These are phyloP conservation scores for Ganoderma meredithae DNA, from an alignment of 1,284 basidiomycete genomes.

Conservation along the genomic window DNA sequence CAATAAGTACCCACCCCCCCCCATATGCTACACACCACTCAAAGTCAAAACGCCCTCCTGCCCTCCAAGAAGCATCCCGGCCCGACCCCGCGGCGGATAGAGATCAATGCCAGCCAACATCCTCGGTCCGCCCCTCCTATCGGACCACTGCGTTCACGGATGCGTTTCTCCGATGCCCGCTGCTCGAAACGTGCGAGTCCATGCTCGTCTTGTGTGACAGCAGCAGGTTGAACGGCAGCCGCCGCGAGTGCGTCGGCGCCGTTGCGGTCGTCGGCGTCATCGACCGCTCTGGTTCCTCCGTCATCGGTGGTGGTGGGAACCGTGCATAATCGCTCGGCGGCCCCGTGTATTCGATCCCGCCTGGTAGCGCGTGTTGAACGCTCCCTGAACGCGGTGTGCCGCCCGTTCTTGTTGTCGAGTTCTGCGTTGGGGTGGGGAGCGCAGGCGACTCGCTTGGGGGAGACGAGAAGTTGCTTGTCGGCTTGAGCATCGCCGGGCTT, in stretches of 20 bases:
- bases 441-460: constrained; percentile 28
- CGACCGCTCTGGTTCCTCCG: constrained; percentile 40
- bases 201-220: constrained; percentile 49
- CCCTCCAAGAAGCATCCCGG: not conserved
- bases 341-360: constrained; percentile 62
- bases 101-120: not conserved
- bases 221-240: constrained; percentile 72
- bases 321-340: constrained; percentile 73
- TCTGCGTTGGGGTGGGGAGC: constrained; percentile 40
- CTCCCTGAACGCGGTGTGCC: constrained; percentile 33
- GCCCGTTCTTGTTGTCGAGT: constrained; percentile 31
- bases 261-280: constrained; percentile 52
- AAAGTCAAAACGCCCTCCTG: not conserved
- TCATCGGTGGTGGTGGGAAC: constrained; percentile 69
- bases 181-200: constrained; percentile 49
- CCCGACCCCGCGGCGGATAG: not conserved
- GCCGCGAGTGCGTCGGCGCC: constrained; percentile 56
- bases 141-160: constrained; percentile 63
- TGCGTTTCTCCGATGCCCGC: constrained; percentile 64
- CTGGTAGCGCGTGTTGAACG: constrained; percentile 43
- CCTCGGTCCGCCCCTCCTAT: constrained; percentile 23
- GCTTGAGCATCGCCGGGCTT: constrained; percentile 56
- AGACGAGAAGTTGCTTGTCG: constrained; percentile 47
- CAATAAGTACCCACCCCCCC: constrained; percentile 4
- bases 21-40: constrained; percentile 11